Conservation (phyloP, 2,329 filamentous ascomycete genomes). For the Neurospora crassa region DNA sequence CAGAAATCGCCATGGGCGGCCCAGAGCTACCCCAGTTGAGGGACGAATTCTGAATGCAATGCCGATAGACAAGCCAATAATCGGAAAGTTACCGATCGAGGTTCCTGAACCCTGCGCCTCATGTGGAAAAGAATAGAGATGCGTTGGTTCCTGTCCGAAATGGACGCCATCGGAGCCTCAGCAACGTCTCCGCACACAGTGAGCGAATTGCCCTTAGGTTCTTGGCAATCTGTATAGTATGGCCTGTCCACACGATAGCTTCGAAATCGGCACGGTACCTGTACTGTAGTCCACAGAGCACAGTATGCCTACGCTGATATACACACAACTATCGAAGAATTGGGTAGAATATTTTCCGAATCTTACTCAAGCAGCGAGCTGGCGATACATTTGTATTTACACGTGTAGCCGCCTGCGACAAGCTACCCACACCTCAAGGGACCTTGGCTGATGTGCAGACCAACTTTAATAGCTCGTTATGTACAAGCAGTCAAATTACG, state of each 20-base stretch:
- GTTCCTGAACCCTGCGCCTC: slow-evolving; percentile 8
- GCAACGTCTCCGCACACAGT: neutral
- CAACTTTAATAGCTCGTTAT: neutral
- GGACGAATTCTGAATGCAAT: neutral
- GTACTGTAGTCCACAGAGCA: neutral
- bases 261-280: neutral
- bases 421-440: neutral
- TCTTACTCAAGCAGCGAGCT: neutral
- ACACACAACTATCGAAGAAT: neutral
- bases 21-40: slow-evolving; percentile 1
- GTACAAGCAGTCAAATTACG: neutral
- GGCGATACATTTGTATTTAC: neutral
- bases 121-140: neutral
- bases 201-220: neutral
- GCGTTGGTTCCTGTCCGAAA: neutral
- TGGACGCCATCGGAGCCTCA: neutral
- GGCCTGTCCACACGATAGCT: neutral
- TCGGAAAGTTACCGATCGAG: slow-evolving; percentile 10
- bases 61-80: slow-evolving; percentile 11
- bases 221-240: neutral
- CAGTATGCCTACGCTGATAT: neutral
- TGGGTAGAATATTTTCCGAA: neutral
- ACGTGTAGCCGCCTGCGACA: neutral
- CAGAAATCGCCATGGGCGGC: neutral
- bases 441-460: neutral